Evolutionary conservation across 305 asterid species (phyloP).

Genomic region (Fraxinus dipetala): DNA sequence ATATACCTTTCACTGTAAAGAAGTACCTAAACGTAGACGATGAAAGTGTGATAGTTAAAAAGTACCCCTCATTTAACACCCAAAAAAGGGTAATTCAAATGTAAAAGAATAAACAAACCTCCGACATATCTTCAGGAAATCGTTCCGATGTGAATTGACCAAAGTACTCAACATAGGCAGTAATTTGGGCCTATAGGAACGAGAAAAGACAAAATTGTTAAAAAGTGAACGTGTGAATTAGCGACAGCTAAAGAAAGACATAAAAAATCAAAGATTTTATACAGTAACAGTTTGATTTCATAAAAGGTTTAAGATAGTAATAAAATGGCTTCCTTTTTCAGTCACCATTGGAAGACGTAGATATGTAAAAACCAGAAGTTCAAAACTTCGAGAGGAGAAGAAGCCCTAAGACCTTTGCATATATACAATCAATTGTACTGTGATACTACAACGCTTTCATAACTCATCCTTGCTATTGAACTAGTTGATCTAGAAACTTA

Average conservation of each 20-base stretch:
- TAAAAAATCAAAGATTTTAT: not conserved
- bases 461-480: not conserved
- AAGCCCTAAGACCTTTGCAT: not conserved
- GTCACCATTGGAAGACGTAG: not conserved
- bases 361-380: not conserved
- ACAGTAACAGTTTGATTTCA: not conserved
- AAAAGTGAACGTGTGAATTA: not conserved
- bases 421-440: not conserved
- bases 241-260: conserved; percentile 2
- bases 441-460: not conserved
- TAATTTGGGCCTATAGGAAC: conserved; percentile 70
- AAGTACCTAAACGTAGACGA: conserved; percentile 15
- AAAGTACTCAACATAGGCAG: conserved; percentile 90
- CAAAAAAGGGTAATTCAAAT: conserved; percentile 11
- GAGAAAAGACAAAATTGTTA: conserved; percentile 14
- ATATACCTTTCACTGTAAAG: conserved; percentile 11
- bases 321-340: not conserved
- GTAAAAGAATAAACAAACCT: conserved; percentile 45
- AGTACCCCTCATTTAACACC: not conserved
- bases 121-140: conserved; percentile 94
- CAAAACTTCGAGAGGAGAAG: not conserved
- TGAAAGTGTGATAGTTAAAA: conserved; percentile 16
- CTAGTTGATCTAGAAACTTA: not conserved
- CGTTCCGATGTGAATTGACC: conserved; percentile 94
- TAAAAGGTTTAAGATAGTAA: not conserved